Evolutionary conservation across 257 asterid genomes (phyloP).

Genomic region (Scutellaria galericulata): DNA sequence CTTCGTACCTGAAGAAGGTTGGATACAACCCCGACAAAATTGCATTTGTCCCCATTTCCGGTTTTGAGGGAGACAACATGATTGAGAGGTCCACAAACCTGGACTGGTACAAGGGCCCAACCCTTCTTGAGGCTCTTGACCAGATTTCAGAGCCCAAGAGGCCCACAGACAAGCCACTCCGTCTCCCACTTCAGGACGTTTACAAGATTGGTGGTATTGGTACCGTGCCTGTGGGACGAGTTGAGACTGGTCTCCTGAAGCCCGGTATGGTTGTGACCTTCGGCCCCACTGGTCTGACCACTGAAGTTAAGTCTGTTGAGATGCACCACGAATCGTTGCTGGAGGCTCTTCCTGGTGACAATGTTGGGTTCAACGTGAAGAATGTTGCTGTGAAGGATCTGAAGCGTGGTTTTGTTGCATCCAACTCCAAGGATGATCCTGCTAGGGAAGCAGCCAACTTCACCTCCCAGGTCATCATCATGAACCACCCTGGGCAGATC

Average conservation of each 20-base stretch:
- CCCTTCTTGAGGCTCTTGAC: constrained; percentile 4
- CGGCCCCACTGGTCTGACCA: constrained; percentile 11
- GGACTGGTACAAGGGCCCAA: constrained; percentile 15
- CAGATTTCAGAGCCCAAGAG: background rate
- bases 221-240: background rate
- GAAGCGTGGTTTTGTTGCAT: constrained; percentile 52
- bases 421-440: constrained; percentile 68
- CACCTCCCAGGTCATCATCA: constrained; percentile 68
- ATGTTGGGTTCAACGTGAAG: constrained; percentile 27
- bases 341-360: constrained; percentile 20
- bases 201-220: constrained; percentile 26
- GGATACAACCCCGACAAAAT: constrained; percentile 4
- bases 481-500: constrained; percentile 78
- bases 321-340: constrained; percentile 8
- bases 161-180: constrained; percentile 9
- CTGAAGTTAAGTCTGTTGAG: constrained; percentile 24
- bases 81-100: constrained; percentile 6
- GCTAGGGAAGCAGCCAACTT: constrained; percentile 61
- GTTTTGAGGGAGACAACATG: constrained; percentile 11
- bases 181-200: constrained; percentile 30
- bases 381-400: constrained; percentile 28
- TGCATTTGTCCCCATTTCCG: background rate
- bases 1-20: constrained; percentile 5
- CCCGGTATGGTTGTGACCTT: constrained; percentile 17
- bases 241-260: constrained; percentile 1